A percentile compares a stretch with the other conserved stretches of the same genome.
Conservation (phyloP, 2,329 filamentous ascomycete genomes). For the Periconia sp. region DNA sequence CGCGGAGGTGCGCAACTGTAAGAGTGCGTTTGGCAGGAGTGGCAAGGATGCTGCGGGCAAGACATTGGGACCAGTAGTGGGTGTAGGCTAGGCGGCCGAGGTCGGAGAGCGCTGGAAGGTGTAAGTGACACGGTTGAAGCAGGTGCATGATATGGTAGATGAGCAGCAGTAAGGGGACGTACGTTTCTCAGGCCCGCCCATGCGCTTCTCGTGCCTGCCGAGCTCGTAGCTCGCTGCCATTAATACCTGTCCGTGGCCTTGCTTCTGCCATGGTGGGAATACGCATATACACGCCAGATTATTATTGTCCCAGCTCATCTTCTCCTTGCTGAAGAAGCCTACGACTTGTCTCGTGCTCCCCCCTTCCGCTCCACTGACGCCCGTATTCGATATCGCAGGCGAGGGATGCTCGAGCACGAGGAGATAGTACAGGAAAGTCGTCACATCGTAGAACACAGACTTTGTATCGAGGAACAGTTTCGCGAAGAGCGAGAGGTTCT, state of each 20-base stretch:
- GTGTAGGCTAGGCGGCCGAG: constrained; percentile 82
- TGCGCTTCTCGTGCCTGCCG: constrained; percentile 77
- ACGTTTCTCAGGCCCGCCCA: constrained; percentile 91
- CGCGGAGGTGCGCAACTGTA: constrained; percentile 74
- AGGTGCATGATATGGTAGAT: no score
- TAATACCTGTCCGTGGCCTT: constrained; percentile 83
- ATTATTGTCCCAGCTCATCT: constrained; percentile 98
- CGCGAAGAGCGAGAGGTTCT: constrained; percentile 93
- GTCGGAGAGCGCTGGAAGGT: constrained; percentile 70
- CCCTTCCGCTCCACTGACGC: constrained; percentile 1
- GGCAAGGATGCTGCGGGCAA: constrained; percentile 69
- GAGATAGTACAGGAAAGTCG: constrained; percentile 92
- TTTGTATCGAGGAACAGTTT: constrained; percentile 99
- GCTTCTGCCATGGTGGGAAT: constrained; percentile 94
- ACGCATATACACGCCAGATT: constrained; percentile 96
- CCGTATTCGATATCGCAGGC: constrained; percentile 37
- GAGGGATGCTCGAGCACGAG: constrained; percentile 73
- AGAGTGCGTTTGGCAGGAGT: constrained; percentile 58
- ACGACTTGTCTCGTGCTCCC: constrained; percentile 63
- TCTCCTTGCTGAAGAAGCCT: constrained; percentile 99
- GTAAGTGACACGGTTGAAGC: not conserved
- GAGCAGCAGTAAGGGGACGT: constrained; percentile 16
- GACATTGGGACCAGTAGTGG: constrained; percentile 84
- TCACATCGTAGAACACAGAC: constrained; percentile 96
- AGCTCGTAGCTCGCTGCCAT: constrained; percentile 96